Evolutionary conservation across 768 basidiomycete genomes (phyloP).

Genomic region (Psilocybe cubensis): DNA sequence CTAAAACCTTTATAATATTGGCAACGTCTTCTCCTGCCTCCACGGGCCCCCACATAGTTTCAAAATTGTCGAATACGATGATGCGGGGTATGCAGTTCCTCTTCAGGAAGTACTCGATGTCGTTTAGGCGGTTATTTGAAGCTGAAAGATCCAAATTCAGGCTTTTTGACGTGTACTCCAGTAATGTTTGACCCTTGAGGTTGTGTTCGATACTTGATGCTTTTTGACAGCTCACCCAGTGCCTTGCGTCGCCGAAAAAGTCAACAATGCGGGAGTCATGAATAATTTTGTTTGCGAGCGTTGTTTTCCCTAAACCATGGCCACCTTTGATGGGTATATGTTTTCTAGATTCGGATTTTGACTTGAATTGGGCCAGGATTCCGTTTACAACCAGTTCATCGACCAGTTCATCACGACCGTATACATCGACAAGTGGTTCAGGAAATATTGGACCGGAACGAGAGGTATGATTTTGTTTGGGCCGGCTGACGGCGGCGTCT

Average conservation of each 20-base stretch:
- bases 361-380: no score
- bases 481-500: no score
- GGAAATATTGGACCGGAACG: no score
- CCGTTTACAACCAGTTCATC: no score
- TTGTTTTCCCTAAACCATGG: constrained; percentile 1
- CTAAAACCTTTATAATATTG: background rate
- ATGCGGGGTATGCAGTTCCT: background rate
- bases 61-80: constrained; percentile 4
- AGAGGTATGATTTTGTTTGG: no score
- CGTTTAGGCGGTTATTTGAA: background rate
- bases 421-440: no score
- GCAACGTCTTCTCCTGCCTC: background rate
- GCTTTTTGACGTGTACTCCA: background rate
- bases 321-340: background rate
- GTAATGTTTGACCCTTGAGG: background rate
- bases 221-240: constrained; percentile 10
- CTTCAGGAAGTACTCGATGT: background rate
- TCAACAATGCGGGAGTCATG: constrained; percentile 6
- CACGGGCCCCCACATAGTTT: constrained; percentile 1
- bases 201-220: constrained; percentile 3
- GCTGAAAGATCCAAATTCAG: background rate
- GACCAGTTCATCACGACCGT: no score
- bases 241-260: constrained; percentile 6
- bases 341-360: background rate
- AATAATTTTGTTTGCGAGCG: background rate